phyloP scores from a whole-genome alignment of 768 basidiomycete genomes.

The button mushroom (Agaricus bisporus) region DNA sequence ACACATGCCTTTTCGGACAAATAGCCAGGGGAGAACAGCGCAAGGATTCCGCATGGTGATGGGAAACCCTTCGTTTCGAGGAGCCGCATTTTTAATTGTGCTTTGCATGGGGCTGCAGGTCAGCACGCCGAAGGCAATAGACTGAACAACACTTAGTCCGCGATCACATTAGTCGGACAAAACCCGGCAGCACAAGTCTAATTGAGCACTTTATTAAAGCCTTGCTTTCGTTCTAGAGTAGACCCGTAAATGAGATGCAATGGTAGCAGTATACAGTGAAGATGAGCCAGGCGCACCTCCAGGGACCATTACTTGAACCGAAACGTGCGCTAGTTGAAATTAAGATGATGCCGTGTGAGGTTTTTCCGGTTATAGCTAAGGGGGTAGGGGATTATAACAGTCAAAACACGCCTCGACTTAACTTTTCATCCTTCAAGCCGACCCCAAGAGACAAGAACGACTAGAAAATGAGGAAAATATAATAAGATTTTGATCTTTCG shows the following conservation, averaged over 20 bases:
- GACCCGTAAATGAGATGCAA: too few relatives aligned
- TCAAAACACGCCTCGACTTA: too few relatives aligned
- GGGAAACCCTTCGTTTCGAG: constrained; percentile 10
- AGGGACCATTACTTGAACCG: too few relatives aligned
- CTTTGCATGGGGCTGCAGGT: constrained; percentile 7
- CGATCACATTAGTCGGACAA: background rate
- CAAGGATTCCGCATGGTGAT: constrained; percentile 19
- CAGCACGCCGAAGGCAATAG: constrained; percentile 5
- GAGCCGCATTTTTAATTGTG: constrained; percentile 6
- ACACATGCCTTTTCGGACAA: too few relatives aligned
- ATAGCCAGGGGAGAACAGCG: background rate
- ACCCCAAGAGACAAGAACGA: background rate
- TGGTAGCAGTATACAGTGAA: too few relatives aligned
- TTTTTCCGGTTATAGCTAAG: too few relatives aligned
- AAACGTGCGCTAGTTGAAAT: too few relatives aligned
- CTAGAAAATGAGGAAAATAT: background rate
- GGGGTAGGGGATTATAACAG: too few relatives aligned
- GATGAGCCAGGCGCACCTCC: too few relatives aligned
- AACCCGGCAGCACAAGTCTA: background rate
- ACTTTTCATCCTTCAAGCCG: too few relatives aligned
- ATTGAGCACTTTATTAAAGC: background rate
- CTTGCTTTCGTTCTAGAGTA: background rate
- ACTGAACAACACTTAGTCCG: background rate
- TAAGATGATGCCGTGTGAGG: too few relatives aligned
- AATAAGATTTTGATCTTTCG: background rate